phyloP scores from a whole-genome alignment of 208 protist species.

The Phytomonas sp. region DNA sequence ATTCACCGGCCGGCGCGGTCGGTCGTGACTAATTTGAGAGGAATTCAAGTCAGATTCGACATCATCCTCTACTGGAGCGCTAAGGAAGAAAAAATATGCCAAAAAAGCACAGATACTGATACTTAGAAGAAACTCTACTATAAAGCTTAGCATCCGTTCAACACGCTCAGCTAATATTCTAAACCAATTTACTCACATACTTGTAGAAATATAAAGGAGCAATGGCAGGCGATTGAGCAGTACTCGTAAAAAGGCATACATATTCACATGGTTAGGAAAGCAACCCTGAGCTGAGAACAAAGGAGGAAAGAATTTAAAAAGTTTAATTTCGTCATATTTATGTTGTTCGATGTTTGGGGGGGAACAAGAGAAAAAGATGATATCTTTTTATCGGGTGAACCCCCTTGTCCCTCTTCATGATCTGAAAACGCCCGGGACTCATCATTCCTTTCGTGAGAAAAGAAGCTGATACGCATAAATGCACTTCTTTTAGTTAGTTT shows the following conservation, averaged over 20 bases:
- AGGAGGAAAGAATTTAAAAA: neutral
- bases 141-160: slow-evolving; percentile 29
- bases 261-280: neutral
- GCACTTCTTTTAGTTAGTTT: neutral
- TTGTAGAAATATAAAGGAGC: neutral
- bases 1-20: neutral
- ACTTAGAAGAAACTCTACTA: slow-evolving; percentile 65
- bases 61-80: slow-evolving; percentile 24
- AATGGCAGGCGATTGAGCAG: neutral
- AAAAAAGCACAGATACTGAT: slow-evolving; percentile 31
- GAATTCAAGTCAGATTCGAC: slow-evolving; percentile 4
- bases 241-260: neutral
- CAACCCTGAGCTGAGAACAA: neutral
- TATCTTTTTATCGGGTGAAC: neutral
- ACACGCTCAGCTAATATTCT: neutral
- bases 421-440: neutral
- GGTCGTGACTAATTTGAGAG: neutral
- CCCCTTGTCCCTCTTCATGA: neutral
- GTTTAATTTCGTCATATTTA: neutral
- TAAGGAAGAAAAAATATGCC: slow-evolving; percentile 68
- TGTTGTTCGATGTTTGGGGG: neutral
- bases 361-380: neutral
- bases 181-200: neutral
- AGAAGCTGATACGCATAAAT: neutral
- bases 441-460: neutral